Percentiles rank a stretch among this genome's conserved stretches.
Evolutionary conservation across 305 asterid genomes (phyloP).

Genomic region (Fraxinus floribunda): DNA sequence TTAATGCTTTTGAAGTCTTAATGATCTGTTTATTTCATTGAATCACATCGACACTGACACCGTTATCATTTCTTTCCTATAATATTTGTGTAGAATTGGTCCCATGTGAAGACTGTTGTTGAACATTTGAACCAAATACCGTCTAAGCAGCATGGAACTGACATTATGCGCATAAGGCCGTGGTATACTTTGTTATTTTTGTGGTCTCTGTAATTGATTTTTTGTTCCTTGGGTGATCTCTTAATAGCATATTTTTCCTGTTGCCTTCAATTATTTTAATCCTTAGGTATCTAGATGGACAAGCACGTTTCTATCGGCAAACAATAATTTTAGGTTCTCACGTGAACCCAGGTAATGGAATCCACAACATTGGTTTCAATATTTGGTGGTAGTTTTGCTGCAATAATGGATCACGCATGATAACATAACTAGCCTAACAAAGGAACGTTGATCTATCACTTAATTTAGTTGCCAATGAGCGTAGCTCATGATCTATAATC

Average conservation of each 20-base stretch:
- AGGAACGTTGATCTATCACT: neutral
- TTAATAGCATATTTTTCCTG: slow-evolving; percentile 12
- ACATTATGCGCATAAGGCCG: slow-evolving; percentile 89
- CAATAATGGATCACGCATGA: slow-evolving; percentile 9
- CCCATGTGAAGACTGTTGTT: slow-evolving; percentile 74
- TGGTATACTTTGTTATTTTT: slow-evolving; percentile 53
- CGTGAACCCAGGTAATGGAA: slow-evolving; percentile 66
- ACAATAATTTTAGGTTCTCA: slow-evolving; percentile 80
- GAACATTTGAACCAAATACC: slow-evolving; percentile 73
- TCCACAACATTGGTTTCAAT: slow-evolving; percentile 7
- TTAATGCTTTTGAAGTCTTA: slow-evolving; percentile 12
- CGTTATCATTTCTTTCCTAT: slow-evolving; percentile 20
- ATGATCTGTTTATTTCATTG: slow-evolving; percentile 15
- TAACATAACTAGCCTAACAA: neutral
- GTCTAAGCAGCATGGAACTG: slow-evolving; percentile 78
- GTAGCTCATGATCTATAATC: neutral
- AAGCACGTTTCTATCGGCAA: slow-evolving; percentile 84
- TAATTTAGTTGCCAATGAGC: slow-evolving; percentile 1
- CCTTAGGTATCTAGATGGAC: slow-evolving; percentile 82
- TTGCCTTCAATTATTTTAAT: slow-evolving; percentile 18
- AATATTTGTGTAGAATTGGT: slow-evolving; percentile 63
- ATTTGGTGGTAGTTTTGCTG: slow-evolving; percentile 2
- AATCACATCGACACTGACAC: slow-evolving; percentile 11
- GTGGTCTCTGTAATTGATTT: neutral
- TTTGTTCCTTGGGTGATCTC: slow-evolving; percentile 7